Conservation (phyloP, 2,329 filamentous ascomycete species). For the Tolypocladium sp. region DNA sequence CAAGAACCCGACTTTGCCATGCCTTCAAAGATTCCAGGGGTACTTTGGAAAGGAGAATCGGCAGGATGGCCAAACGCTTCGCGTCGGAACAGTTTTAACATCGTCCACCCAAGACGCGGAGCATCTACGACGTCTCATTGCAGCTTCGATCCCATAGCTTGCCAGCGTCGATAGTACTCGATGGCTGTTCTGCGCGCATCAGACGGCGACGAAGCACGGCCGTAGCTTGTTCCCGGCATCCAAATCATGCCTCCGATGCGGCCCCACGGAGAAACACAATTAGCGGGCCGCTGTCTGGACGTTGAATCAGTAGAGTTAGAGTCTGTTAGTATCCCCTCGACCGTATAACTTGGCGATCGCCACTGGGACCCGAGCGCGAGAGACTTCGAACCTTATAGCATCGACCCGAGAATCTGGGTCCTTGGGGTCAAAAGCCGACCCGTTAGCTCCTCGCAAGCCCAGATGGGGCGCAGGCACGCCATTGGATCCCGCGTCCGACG, state of each 20-base stretch:
- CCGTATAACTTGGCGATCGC: not conserved
- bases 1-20: not conserved
- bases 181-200: not conserved
- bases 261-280: not conserved
- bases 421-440: too few relatives aligned
- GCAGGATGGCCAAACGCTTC: not conserved
- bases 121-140: not conserved
- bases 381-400: not conserved
- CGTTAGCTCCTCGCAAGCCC: not conserved
- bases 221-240: too few relatives aligned
- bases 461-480: not conserved
- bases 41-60: not conserved
- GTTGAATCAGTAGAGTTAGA: not conserved
- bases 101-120: not conserved
- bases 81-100: not conserved
- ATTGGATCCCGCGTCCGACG: not conserved
- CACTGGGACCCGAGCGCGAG: not conserved
- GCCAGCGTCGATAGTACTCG: not conserved
- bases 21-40: too few relatives aligned
- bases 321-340: not conserved
- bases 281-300: not conserved
- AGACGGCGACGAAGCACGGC: not conserved
- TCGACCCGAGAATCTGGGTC: not conserved
- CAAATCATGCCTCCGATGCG: not conserved
- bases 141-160: not conserved